Evolutionary conservation across 2,329 filamentous ascomycete species (phyloP).

Genomic region (Botrytis tulipae): DNA sequence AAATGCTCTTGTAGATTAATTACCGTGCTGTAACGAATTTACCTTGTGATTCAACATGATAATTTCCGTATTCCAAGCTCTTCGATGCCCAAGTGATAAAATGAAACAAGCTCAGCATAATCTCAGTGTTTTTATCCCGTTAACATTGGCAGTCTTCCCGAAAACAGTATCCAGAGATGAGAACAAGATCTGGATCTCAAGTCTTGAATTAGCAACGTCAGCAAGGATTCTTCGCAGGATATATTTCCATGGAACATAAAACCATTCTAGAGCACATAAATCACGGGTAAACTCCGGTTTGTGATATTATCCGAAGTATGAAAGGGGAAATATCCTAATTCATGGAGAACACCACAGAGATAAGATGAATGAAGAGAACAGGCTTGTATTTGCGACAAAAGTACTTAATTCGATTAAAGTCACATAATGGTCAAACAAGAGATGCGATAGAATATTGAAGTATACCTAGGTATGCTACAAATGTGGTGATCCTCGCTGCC

Average conservation of each 20-base stretch:
- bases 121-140: accelerated
- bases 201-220: background rate
- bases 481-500: background rate
- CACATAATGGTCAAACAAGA: background rate
- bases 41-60: background rate
- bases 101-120: background rate
- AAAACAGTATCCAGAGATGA: background rate
- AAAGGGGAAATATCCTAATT: background rate
- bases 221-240: accelerated
- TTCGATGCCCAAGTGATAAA: background rate
- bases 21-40: accelerated
- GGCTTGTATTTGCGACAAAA: accelerated
- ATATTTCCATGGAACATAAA: background rate
- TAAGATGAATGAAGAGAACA: background rate
- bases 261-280: too few species aligned
- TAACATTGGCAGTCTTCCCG: accelerated
- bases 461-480: background rate
- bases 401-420: too few species aligned
- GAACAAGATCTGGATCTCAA: accelerated
- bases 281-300: background rate
- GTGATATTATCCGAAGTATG: background rate
- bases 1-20: background rate
- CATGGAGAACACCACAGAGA: too few species aligned
- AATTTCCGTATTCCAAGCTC: too few species aligned
- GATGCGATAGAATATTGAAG: background rate